Percentiles rank a stretch among this genome's conserved stretches.
Evolutionary conservation across 805 yeast species (phyloP).

Genomic region (Komagataella mondaviorum): DNA sequence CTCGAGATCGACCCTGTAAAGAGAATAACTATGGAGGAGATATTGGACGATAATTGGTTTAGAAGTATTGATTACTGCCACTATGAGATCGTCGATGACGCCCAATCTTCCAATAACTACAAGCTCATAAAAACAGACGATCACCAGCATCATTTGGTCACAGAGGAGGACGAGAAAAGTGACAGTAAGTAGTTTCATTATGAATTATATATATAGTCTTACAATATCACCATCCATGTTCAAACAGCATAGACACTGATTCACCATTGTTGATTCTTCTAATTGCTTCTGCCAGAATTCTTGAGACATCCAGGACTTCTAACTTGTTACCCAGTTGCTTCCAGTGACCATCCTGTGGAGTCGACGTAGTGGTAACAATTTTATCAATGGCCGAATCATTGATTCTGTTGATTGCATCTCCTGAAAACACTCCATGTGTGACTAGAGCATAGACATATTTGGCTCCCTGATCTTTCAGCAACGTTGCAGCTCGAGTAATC

Average conservation of each 20-base stretch:
- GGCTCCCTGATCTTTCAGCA: conserved; percentile 90
- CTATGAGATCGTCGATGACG: conserved; percentile 10
- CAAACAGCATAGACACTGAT: conserved; percentile 85
- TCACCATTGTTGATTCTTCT: conserved; percentile 97
- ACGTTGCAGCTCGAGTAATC: conserved; percentile 80
- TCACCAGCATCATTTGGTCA: conserved; percentile 55
- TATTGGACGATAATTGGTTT: conserved; percentile 47
- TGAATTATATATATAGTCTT: background rate
- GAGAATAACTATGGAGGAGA: conserved; percentile 46
- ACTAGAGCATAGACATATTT: conserved; percentile 72
- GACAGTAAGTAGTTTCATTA: background rate
- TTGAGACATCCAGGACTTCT: conserved; percentile 77
- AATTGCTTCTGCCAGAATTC: conserved; percentile 87
- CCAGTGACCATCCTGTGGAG: conserved; percentile 62
- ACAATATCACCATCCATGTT: conserved; percentile 46
- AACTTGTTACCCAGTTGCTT: conserved; percentile 44
- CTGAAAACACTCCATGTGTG: conserved; percentile 89
- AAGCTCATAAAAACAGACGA: conserved; percentile 16
- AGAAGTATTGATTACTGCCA: conserved; percentile 42
- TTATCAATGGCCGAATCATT: conserved; percentile 62
- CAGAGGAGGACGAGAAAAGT: conserved; percentile 41
- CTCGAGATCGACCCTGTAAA: conserved; percentile 41
- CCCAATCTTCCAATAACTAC: conserved; percentile 7
- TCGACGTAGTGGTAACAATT: conserved; percentile 79
- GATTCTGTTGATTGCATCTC: conserved; percentile 74